Evolutionary conservation across 352 stramenopile genomes (phyloP), one percentile per base, ranked within the genome.

Genomic region (Phytophthora agathidicida): DNA sequence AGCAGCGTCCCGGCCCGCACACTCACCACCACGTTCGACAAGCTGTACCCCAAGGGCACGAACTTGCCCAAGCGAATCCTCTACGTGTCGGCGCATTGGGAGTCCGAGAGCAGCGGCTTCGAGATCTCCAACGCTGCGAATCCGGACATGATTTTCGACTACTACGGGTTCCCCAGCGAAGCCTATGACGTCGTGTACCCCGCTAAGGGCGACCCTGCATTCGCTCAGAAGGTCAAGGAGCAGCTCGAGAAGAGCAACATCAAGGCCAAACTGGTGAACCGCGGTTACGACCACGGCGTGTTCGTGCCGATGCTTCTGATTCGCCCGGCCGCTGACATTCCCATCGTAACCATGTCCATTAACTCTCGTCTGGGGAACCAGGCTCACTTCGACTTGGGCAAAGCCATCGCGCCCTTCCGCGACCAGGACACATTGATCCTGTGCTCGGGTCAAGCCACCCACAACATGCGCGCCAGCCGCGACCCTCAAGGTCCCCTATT

Each of bases 221-320:
- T 98, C 7, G 89, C 89, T 3, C 26, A 75, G 22, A 60, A 73
- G 52, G 89, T 98, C 44, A 69, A 92, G 20, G 28, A 60, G 3
- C 52, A 94, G 10, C 68, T 98, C 0, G 26, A 56, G 6, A 55
- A 70, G 13, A 67, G 66, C 20, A 72, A 74, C 36, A 83, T 97
- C 27, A 46, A 47, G 13, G 70, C 72, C 7, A 57, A 76, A 56
- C 53, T 92, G 0, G 37, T 59, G 3, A 56, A 78, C 13, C 76
- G 92, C 22, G 89, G 88, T 3, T 96, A 88, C 49, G 93, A 98
- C 69, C 94, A 97, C 77, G 93, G 94, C 11, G 77, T 96, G 11
- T 98, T 97, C 60, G 79, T 98, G n/a, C 91, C 92, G 5, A 75
- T 98, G 48, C 86, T 94, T 54, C 44, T 97, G 26, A 93, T 97